Base-by-base conservation (phyloP, 106 monocot species). In the Phalaenopsis aphrodite region DNA sequence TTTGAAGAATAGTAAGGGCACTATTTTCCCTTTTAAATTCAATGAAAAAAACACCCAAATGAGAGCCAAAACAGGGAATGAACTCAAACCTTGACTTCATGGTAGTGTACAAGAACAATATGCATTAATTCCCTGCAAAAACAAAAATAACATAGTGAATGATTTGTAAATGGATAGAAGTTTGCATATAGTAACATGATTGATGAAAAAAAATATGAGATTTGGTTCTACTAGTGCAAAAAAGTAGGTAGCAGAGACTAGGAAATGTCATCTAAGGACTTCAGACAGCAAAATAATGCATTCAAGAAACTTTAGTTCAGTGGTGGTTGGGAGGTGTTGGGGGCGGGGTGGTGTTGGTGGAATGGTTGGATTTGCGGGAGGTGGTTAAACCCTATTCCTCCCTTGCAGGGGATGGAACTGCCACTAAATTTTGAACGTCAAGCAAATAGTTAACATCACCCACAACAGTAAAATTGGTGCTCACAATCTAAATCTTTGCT, bases 61-160 rank as follows among this genome's bases (percentile, higher is more conserved):
- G 41, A 71, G 11, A 39, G 14, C 38, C 36, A 71, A 71, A 41
- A 71, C 71, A 41, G 10, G 71, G 36, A 41, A 71, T 71, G 71
- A 39, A 71, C 30, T 46, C 71, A 80, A 46, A 98, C 97, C 97
- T 98, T 94, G 39, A 98, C 88, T 91, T 90, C 94, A 46, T 78
- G 97, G 65, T 98, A 98, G 81, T 98, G 97, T 52, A 98, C 97
- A 75, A 98, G 90, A 77, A 98, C 97, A 81, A 98, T 98, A 84
- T 98, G 88, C 90, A 92, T 98, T 77, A 84, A 90, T 58, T 89
- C 90, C 92, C 97, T 98, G 94, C 84, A 92, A 81, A 21, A 37
- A 5, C 12, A 41, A 52, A 12, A 52, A 52, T 12, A 52, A 71
- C 3, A 5, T 38, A 71, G 41, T 71, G 36, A 71, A 71, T 71